These are phyloP conservation scores for Noccaea bulbosa DNA, from an alignment of 345 rosid genomes.

Conservation along the genomic window DNA sequence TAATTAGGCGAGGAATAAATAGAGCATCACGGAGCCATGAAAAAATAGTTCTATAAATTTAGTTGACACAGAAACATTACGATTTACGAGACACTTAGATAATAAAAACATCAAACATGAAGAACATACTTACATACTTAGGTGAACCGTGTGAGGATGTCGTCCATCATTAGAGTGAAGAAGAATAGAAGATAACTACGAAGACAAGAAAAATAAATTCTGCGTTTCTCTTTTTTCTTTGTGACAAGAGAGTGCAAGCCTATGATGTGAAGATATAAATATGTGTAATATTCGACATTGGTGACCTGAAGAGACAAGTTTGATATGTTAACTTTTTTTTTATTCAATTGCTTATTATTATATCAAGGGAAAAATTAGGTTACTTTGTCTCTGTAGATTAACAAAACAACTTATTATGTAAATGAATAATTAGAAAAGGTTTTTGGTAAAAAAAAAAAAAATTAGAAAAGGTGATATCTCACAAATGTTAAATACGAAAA, in stretches of 20 bases:
- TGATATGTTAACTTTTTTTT: neutral
- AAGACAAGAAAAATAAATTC: neutral
- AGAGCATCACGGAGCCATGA: neutral
- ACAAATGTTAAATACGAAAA: neutral
- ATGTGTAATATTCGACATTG: slow-evolving; percentile 7
- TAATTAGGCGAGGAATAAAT: too few relatives aligned
- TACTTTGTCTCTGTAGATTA: neutral
- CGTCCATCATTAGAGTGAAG: slow-evolving; percentile 30
- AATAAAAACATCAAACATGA: slow-evolving; percentile 5
- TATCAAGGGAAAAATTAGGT: slow-evolving; percentile 6
- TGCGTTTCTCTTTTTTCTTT: slow-evolving; percentile 23
- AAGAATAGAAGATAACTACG: slow-evolving; percentile 16
- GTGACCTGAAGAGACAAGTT: slow-evolving; percentile 30
- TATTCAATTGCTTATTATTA: neutral
- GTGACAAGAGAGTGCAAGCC: slow-evolving; percentile 25
- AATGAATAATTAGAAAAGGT: neutral
- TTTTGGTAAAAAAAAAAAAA: too few relatives aligned
- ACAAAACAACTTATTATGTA: neutral
- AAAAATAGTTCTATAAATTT: neutral
- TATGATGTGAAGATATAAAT: slow-evolving; percentile 29
- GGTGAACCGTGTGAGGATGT: slow-evolving; percentile 29
- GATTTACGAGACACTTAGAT: neutral
- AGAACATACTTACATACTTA: slow-evolving; percentile 14
- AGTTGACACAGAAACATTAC: neutral
- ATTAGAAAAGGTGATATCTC: neutral